Evolutionary conservation across 768 basidiomycete genomes (phyloP), one percentile per base, ranked within the genome.

Genomic region (Lepiota brunneoincarnata): DNA sequence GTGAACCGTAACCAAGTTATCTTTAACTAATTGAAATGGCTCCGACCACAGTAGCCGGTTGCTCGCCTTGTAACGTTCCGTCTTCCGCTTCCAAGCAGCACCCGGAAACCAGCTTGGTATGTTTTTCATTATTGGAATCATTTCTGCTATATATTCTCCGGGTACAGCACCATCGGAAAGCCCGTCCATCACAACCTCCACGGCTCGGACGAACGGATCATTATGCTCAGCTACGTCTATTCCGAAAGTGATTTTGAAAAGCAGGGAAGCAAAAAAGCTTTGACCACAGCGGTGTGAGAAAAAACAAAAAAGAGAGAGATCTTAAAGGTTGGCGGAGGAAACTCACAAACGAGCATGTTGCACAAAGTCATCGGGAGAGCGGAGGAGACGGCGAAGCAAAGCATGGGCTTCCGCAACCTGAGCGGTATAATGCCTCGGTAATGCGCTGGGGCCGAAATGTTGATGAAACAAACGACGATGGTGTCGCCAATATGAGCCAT

Each of bases 101-200:
- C 79, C 79, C 23, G 78, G 77, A 4, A 78, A 34, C 77, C 78
- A 80, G 14, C 45, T 35, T 0, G 70, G 72, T 1, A 71, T 54
- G 26, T 69, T 57, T 60, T 45, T 57, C 62, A 63, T 45, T 5
- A 58, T 47, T 5, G 65, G 67, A 49, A 67, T 61, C 15, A 54
- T 64, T 49, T 64, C 63, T 1, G 70, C 67, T 3, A 71, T 57
- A 34, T 65, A 70, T 10, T 61, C 59, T 6, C 70, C 72, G 0
- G 69, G 66, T 12, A 62, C 53, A n/a, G 54, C 59, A 0, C 65
- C 66, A 1, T 61, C 59, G 0, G 61, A 49, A 14, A 60, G 58
- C 17, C 62, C n/a, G n/a, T n/a, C 58, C 56, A 64, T 58, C 1
- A 65, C 59, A 12, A 63, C 57, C 35, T 65, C 61, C 1, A 63